Evolutionary conservation across 257 asterid species (phyloP), one percentile per base, ranked within the genome.

Genomic region (Capsicum rhomboideum): DNA sequence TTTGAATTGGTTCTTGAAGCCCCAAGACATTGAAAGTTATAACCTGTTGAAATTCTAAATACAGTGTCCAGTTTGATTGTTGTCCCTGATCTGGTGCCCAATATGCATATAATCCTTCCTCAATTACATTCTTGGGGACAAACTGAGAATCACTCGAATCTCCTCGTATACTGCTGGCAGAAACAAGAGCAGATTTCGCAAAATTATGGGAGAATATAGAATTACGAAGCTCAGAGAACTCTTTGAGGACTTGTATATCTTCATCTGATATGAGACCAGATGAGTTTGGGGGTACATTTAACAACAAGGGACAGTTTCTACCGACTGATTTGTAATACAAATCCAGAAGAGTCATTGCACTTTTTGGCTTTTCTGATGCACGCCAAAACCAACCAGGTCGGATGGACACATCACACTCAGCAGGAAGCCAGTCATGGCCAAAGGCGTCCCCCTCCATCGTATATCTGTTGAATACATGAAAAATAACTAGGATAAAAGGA

Each of bases 361-460:
- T 86, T 88, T 93, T 93, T 26, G 99, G 99, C 84, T 82, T 84
- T 88, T 97, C 90, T 0, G 98, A 93, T 17, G 93, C 88, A 83
- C 95, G 99, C 99, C 99, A 97, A 85, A 97, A 97, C 99, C 99
- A 97, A 59, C 98, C 98, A 0, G 95, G 90, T 72, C 98, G 90
- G 85, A 97, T 95, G 2, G 99, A 97, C 67, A 97, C 97, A 49
- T 97, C 98, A 66, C 99, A 97, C 69, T 92, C 97, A 59, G 99
- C 92, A 56, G 98, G 98, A 58, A 95, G 92, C 99, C 99, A 97
- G 74, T 95, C 98, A 10, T 86, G 96, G 67, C 99, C 98, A 6
- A 56, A 88, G 6, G 96, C 94, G 82, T 97, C 99, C 66, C 99
- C 99, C 31, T 88, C 85, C n/a, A 85, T 85, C 12, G 90, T 80